These are phyloP conservation scores for Fusarium bulbicola DNA, from an alignment of 2,329 filamentous ascomycete genomes.

Conservation along the genomic window DNA sequence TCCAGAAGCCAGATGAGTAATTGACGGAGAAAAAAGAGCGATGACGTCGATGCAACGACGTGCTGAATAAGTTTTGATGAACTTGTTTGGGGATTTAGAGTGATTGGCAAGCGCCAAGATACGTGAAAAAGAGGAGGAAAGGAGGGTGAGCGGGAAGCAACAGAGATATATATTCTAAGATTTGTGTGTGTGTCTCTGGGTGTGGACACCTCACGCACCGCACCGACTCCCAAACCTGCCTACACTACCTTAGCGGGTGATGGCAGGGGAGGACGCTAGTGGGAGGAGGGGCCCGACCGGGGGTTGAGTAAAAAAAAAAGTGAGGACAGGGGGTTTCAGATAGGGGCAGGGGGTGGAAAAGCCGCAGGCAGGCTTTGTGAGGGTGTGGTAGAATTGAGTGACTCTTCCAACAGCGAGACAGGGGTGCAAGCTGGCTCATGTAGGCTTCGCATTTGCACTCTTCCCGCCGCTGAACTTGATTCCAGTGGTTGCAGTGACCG, in stretches of 20 bases:
- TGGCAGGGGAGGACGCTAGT: slow-evolving; percentile 31
- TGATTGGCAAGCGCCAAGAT: slow-evolving; percentile 54
- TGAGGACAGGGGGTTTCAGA: slow-evolving; percentile 6
- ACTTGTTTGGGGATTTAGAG: slow-evolving; percentile 28
- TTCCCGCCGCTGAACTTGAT: slow-evolving; percentile 7
- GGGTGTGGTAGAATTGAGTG: slow-evolving; percentile 19
- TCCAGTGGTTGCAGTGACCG: neutral
- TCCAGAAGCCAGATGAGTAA: slow-evolving; percentile 31
- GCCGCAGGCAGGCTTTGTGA: slow-evolving; percentile 2
- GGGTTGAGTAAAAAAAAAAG: slow-evolving; percentile 38
- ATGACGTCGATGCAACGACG: slow-evolving; percentile 43
- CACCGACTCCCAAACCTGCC: slow-evolving; percentile 35
- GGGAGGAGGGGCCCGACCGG: slow-evolving; percentile 31
- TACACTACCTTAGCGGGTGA: slow-evolving; percentile 24
- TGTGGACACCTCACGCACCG: slow-evolving; percentile 30
- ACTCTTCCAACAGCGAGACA: slow-evolving; percentile 5
- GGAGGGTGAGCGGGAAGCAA: slow-evolving; percentile 43
- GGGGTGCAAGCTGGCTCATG: slow-evolving; percentile 26
- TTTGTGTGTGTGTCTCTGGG: slow-evolving; percentile 35
- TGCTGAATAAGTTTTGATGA: slow-evolving; percentile 30
- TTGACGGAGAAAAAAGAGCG: slow-evolving; percentile 32
- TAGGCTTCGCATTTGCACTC: slow-evolving; percentile 31
- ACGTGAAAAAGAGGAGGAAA: slow-evolving; percentile 43
- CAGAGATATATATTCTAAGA: slow-evolving; percentile 47
- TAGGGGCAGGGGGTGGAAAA: slow-evolving; percentile 28